Evolutionary conservation across 2,329 filamentous ascomycete species (phyloP).

Genomic region (Drechslerella dactyloides): DNA sequence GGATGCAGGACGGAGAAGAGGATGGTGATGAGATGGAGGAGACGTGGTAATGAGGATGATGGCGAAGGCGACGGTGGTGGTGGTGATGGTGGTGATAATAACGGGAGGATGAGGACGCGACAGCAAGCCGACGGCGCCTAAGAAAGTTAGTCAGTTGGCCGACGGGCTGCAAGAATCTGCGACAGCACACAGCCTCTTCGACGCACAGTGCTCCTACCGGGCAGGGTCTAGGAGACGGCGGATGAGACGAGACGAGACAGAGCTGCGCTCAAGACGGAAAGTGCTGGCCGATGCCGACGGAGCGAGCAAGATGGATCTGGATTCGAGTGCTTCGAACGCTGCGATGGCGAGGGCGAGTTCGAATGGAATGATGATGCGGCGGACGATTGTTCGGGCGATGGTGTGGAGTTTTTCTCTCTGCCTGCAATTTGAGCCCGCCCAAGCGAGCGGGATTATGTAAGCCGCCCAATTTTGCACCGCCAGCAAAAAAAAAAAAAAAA

Average conservation of each 20-base stretch:
- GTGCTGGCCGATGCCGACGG: slow-evolving; percentile 27
- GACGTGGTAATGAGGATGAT: slow-evolving; percentile 11
- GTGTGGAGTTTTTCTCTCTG: neutral
- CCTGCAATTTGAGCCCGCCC: no score
- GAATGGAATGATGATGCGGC: neutral
- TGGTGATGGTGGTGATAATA: slow-evolving; percentile 14
- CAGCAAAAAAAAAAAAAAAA: no score
- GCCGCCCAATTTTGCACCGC: no score
- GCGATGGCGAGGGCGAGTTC: neutral
- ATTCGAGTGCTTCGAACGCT: slow-evolving; percentile 10
- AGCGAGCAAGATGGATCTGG: neutral
- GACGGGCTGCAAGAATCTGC: slow-evolving; percentile 20
- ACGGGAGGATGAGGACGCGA: slow-evolving; percentile 28
- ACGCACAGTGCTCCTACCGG: slow-evolving; percentile 13
- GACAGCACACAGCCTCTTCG: slow-evolving; percentile 27
- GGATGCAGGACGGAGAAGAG: slow-evolving; percentile 4
- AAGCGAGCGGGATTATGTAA: no score
- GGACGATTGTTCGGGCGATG: neutral
- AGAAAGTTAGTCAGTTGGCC: slow-evolving; percentile 1
- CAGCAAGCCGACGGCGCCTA: slow-evolving; percentile 10
- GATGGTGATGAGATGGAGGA: slow-evolving; percentile 9
- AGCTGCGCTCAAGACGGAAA: slow-evolving; percentile 27
- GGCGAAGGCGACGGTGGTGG: slow-evolving; percentile 12
- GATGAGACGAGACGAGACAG: slow-evolving; percentile 49
- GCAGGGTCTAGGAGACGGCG: slow-evolving; percentile 2